Evolutionary conservation across 768 basidiomycete species (phyloP).

Genomic region (Trametes cubensis): DNA sequence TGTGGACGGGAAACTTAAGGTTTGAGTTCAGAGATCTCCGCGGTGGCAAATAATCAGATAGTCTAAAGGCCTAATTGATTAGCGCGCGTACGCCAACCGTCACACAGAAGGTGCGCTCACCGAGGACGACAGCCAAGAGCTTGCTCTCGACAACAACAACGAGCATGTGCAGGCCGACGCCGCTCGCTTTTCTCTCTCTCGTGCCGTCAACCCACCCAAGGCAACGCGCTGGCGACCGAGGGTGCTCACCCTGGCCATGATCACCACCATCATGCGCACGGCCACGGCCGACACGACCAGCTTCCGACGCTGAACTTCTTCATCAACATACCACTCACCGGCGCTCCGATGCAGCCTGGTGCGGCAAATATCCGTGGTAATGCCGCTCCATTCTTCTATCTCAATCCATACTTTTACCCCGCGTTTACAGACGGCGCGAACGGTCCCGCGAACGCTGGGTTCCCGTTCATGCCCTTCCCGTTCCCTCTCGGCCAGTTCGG

Average conservation of each 20-base stretch:
- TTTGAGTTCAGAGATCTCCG: too few species aligned
- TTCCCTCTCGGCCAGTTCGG: conserved; percentile 29
- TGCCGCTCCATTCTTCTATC: background rate
- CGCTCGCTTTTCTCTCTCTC: too few species aligned
- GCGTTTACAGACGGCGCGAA: conserved; percentile 16
- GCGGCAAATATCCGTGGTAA: conserved; percentile 25
- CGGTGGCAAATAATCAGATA: too few species aligned
- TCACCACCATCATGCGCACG: background rate
- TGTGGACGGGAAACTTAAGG: too few species aligned
- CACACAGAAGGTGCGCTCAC: too few species aligned
- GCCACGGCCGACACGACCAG: conserved; percentile 8
- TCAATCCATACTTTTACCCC: conserved; percentile 12
- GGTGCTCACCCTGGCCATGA: background rate
- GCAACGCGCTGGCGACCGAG: background rate
- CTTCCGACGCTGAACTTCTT: conserved; percentile 31
- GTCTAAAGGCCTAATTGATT: too few species aligned
- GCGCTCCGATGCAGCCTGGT: conserved; percentile 7
- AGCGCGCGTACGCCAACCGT: too few species aligned
- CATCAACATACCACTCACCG: conserved; percentile 37
- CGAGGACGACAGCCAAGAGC: too few species aligned
- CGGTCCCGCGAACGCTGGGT: conserved; percentile 21
- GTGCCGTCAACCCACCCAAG: background rate
- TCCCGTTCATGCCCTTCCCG: conserved; percentile 32
- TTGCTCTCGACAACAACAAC: too few species aligned
- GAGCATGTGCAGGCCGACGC: too few species aligned